Base-by-base conservation (phyloP, 805 yeast species). In the Clavispora fructus region DNA sequence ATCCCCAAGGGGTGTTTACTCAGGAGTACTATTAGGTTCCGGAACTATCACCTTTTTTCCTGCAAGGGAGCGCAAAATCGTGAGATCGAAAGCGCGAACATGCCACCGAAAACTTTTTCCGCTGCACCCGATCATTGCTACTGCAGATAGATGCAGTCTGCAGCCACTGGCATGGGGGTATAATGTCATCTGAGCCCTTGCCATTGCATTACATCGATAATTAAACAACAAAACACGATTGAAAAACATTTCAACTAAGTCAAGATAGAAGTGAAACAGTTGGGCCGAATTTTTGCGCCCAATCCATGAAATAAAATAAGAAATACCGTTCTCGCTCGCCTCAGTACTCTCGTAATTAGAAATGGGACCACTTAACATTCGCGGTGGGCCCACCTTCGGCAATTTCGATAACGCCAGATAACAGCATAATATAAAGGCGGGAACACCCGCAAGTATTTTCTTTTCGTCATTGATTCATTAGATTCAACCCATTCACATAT, bases 361-460 rank as follows among this genome's bases (percentile, higher is more conserved):
- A 33, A 17, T 33, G 37, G 37, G 37, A 25, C 37, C 37, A 33
- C 37, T 33, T 17, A 33, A 33, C 28, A 29, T 14, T 9, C 28
- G 28, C 28, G 11, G 39, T 37, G 39, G 39, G 39, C 39, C 39
- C 39, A 37, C 39, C 39, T 37, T 37, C 17, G 23, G 39, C 27
- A 37, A 37, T 3, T 11, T n/a, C 29, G 17, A 9, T 13, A 11
- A 2, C 35, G 35, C 27, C 26, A 23, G 9, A 33, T 27, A 39
- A 39, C 11, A 27, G 41, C 41, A 39, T 39, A 39, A 6, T 39
- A 39, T 39, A 39, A 27, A 39, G 27, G 23, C 23, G n/a, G 19
- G 25, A 13, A 13, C 3, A 11, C 16, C 40, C 29, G 7, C 25
- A 9, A 13, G 10, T 25, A 6, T 23, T 27, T 14, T 13, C 10